Evolutionary conservation across 345 rosid genomes (phyloP).

Genomic region (Psidium guajava): DNA sequence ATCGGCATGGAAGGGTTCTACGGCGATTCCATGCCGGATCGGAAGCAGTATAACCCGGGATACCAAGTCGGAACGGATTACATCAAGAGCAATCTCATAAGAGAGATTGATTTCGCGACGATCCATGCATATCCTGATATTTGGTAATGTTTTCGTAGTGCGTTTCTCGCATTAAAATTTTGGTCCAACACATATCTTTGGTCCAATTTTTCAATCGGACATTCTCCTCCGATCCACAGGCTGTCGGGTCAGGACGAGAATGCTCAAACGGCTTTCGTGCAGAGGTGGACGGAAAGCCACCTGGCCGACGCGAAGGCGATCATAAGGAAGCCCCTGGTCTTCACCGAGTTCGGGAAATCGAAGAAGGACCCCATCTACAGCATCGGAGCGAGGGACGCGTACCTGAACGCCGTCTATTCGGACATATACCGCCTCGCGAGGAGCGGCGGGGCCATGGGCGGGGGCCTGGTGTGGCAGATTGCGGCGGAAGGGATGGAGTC

Average conservation of each 20-base stretch:
- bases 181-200: not conserved
- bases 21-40: conserved; percentile 20
- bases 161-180: not conserved
- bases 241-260: conserved; percentile 5
- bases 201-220: no score
- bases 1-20: conserved; percentile 42
- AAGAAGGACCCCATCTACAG: conserved; percentile 18
- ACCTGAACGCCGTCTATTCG: conserved; percentile 12
- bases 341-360: conserved; percentile 35
- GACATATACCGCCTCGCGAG: conserved; percentile 15
- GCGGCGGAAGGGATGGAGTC: conserved; percentile 24
- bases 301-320: conserved; percentile 14
- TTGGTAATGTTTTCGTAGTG: conserved; percentile 9
- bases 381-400: conserved; percentile 8
- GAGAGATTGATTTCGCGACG: conserved; percentile 28
- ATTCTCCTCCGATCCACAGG: conserved; percentile 1
- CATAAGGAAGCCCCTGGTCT: conserved; percentile 29
- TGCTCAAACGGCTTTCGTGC: conserved; percentile 16
- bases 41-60: conserved; percentile 25
- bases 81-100: conserved; percentile 16
- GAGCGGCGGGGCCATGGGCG: conserved; percentile 19
- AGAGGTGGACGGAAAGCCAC: conserved; percentile 26
- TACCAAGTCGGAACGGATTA: conserved; percentile 33
- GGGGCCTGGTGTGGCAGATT: conserved; percentile 41
- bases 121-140: conserved; percentile 36